These are phyloP conservation scores for Thinopyrum elongatum DNA, from an alignment of 176 grass and related monocot species.

Conservation along the genomic window DNA sequence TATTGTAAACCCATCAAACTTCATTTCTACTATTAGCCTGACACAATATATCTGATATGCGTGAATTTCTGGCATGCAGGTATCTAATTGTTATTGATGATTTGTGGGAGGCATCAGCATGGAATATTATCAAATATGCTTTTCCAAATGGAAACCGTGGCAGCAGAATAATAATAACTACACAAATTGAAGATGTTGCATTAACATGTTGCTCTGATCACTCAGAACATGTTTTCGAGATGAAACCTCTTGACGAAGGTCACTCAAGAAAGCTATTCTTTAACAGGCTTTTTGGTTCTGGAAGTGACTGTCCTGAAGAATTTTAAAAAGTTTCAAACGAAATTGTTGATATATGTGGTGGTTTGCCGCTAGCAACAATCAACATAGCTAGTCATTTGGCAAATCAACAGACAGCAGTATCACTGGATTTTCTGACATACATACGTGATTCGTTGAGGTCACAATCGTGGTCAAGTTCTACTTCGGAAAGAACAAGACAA, in stretches of 20 bases:
- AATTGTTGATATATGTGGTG: not conserved
- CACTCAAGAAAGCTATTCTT: not conserved
- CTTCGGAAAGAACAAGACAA: not conserved
- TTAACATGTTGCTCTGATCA: not conserved
- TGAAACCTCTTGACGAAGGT: not conserved
- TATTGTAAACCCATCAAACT: not conserved
- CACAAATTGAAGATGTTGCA: not conserved
- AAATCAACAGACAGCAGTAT: accelerated
- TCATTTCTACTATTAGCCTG: not conserved
- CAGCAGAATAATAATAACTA: not conserved
- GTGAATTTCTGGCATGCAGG: not conserved
- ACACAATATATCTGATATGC: not conserved
- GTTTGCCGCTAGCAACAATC: not conserved
- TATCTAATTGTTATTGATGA: not conserved
- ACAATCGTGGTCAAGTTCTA: not conserved
- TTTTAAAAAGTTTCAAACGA: not conserved
- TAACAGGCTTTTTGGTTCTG: not conserved
- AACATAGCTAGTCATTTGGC: not conserved
- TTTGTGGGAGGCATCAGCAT: not conserved
- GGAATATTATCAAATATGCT: not conserved
- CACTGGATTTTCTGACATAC: not conserved
- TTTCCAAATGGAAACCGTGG: not conserved
- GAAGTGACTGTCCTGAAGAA: not conserved
- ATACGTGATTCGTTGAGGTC: not conserved
- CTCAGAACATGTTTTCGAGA: not conserved